Base-by-base conservation (phyloP, 106 monocot genomes). In the Dendrobium officinale region DNA sequence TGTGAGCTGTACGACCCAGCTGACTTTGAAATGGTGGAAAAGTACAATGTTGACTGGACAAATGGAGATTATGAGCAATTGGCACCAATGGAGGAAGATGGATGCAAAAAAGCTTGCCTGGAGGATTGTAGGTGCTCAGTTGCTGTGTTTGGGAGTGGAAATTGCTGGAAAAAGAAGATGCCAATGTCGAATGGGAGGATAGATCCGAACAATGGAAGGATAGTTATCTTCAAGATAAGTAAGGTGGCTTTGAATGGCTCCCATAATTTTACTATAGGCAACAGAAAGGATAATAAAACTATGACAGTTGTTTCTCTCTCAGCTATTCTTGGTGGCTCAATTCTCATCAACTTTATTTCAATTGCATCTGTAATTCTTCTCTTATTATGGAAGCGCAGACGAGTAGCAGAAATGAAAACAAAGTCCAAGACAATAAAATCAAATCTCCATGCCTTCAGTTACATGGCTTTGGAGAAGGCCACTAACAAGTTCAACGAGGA, bases 141-240 rank as follows among this genome's bases (percentile, higher is more conserved):
- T 43, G 55, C 81, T 6, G 19, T 76, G 33, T 74, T 45, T 16
- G 42, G 44, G 4, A 8, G 1, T 16, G 42, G 20, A 5, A n/a
- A 43, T 74, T 88, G 88, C 61, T 86, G 81, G 86, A 88, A 88
- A 75, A 88, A 86, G 76, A 88, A 85, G 79, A 18, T 72, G 6
- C 81, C 81, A 6, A 40, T 81, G 70, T 75, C 81, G 1, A 81
- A 76, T 76, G 81, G 81, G 5, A 61, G n/a, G 75, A 66, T 75
- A 15, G 27, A 58, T 1, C 19, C 1, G 29, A n/a, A 0, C 42
- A 61, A 47, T 16, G 22, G 77, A 44, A 70, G 67, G 29, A 73
- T 20, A 17, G 37, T 77, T 26, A 64, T 78, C 22, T 16, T 84
- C 31, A 87, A 87, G 13, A 44, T 45, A 6, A 61, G 61, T n/a